Evolutionary conservation across 805 yeast genomes (phyloP).

Genomic region (Starmerella floris): DNA sequence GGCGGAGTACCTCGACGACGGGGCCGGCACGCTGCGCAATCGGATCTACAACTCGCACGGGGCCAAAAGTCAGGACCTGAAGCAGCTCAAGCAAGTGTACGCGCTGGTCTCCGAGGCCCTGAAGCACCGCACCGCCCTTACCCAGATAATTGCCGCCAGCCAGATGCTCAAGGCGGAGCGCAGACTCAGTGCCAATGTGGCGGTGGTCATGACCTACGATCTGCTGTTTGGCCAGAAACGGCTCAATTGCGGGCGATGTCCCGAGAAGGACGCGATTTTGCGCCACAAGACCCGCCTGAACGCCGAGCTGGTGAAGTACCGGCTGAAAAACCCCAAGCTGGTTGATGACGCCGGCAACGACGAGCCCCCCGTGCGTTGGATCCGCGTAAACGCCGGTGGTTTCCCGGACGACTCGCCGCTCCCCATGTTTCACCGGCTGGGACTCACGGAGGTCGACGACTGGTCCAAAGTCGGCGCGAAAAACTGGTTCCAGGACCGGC

Average conservation of each 20-base stretch:
- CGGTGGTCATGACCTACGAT: constrained; percentile 66
- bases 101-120: constrained; percentile 73
- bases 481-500: constrained; percentile 47
- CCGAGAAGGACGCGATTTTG: constrained; percentile 68
- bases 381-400: constrained; percentile 45
- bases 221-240: constrained; percentile 64
- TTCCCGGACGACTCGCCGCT: constrained; percentile 28
- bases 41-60: constrained; percentile 23
- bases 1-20: constrained; percentile 21
- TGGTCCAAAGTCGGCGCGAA: constrained; percentile 25
- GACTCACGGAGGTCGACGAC: constrained; percentile 3
- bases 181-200: constrained; percentile 39
- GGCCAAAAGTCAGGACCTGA: constrained; percentile 22
- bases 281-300: constrained; percentile 66
- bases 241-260: constrained; percentile 79
- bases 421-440: constrained; percentile 23
- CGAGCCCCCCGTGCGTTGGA: constrained; percentile 37
- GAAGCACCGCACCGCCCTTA: constrained; percentile 52
- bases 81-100: constrained; percentile 64
- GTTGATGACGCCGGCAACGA: constrained; percentile 8
- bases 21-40: constrained; percentile 26
- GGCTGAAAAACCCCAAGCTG: constrained; percentile 42
- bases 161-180: constrained; percentile 43
- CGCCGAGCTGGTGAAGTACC: constrained; percentile 69
- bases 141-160: constrained; percentile 50